Evolutionary conservation across 1,284 basidiomycete genomes (phyloP).

Genomic region (Inonotus obliquus): DNA sequence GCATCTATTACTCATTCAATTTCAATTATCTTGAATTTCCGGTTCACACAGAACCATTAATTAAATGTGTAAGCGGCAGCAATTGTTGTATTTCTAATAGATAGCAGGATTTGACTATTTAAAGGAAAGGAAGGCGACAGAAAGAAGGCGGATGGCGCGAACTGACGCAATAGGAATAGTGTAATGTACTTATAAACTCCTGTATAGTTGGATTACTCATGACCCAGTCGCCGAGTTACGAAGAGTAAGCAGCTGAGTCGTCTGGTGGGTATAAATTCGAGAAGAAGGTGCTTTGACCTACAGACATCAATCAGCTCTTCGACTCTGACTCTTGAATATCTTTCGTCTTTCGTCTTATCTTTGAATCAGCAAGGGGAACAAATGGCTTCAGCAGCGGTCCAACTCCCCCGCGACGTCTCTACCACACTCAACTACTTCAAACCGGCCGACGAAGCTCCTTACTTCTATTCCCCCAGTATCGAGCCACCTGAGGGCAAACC

Average conservation of each 20-base stretch:
- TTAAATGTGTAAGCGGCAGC: no score
- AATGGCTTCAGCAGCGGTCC: conserved; percentile 3
- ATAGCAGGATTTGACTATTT: no score
- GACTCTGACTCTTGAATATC: neutral
- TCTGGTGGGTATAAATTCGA: no score
- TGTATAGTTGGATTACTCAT: neutral
- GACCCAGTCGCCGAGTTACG: neutral
- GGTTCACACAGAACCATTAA: no score
- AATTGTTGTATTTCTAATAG: no score
- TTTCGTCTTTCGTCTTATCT: no score
- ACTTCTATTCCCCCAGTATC: neutral
- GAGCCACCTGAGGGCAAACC: conserved; percentile 26
- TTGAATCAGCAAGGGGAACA: neutral
- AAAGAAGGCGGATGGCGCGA: neutral
- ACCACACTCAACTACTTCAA: conserved; percentile 2
- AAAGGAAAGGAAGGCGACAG: neutral
- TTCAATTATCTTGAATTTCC: no score
- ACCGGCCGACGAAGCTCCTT: neutral
- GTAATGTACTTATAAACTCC: neutral
- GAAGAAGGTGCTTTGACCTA: no score
- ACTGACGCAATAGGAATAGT: neutral
- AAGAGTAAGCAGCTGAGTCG: neutral
- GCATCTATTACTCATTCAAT: no score
- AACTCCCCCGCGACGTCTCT: neutral
- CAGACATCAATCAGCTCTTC: neutral